Base-by-base conservation (phyloP, 1,284 basidiomycete genomes). In the Earliella scabrosa region DNA sequence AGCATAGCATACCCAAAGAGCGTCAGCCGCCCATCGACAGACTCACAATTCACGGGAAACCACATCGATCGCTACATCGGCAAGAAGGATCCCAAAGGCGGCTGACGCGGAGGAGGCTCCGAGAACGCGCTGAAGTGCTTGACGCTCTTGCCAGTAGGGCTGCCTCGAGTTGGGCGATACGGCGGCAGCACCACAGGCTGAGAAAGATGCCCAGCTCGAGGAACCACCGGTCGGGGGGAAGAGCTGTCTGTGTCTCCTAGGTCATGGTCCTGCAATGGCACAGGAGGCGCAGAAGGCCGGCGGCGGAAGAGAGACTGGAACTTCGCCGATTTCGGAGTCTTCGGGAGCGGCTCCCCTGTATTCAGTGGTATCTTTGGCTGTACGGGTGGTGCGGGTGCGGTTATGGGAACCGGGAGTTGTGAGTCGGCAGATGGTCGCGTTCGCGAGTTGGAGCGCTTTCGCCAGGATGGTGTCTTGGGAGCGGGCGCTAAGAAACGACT, bases 81-180 rank as follows among this genome's bases (percentile, higher is more conserved):
- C 49, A 61, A 44, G 54, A 61, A 61, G 10, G 60, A 61, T 21
- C 47, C 60, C 20, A 51, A 31, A 49, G 27, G 54, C 24, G 21
- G 44, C 9, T n/a, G 29, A 13, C 10, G n/a, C 2, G 24, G 36
- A 10, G 43, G 21, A 23, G 18, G 35, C 4, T n/a, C 38, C 49
- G 35, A 26, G 11, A 27, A 23, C 8, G 51, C 4, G 23, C 24
- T 34, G 38, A 46, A 46, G 36, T 35, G 34, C 23, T 24, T 53
- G 35, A 14, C 20, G 23, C 14, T 47, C 52, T 53, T 53, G 18
- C 29, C 32, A 18, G 39, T 4, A 3, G 31, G 45, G 38, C 45
- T 41, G 13, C 29, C 52, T n/a, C 38, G 27, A 11, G n/a, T 31
- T 26, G 29, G 10, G 16, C 29, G 21, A 26, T n/a, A 27, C 11